phyloP scores from a whole-genome alignment of 179 eudicot species.

The Amaranthus tricolor region DNA sequence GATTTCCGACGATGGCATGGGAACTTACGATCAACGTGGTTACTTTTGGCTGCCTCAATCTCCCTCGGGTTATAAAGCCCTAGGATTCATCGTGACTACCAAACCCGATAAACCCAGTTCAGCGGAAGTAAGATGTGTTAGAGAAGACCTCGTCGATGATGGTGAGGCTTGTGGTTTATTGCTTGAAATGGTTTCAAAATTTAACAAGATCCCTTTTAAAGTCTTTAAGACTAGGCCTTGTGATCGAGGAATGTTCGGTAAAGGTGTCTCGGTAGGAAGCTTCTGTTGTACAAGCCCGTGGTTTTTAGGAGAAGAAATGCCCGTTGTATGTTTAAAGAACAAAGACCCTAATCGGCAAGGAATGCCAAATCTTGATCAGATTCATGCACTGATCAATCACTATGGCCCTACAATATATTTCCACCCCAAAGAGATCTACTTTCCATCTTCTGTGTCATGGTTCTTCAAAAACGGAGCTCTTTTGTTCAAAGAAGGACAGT shows the following conservation, averaged over 20 bases:
- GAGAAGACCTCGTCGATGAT: constrained; percentile 66
- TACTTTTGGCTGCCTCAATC: constrained; percentile 79
- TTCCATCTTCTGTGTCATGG: constrained; percentile 89
- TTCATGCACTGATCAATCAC: constrained; percentile 65
- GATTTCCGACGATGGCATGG: constrained; percentile 62
- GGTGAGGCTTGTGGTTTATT: constrained; percentile 50
- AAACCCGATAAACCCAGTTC: constrained; percentile 52
- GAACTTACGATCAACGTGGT: constrained; percentile 40
- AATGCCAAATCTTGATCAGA: constrained; percentile 79
- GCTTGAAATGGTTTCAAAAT: constrained; percentile 32
- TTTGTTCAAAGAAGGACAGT: constrained; percentile 38
- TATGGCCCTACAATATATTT: constrained; percentile 87
- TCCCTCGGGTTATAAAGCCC: constrained; percentile 77
- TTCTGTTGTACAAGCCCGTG: constrained; percentile 53
- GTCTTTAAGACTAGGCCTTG: constrained; percentile 77
- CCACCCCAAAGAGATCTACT: constrained; percentile 74
- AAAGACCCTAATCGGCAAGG: constrained; percentile 33
- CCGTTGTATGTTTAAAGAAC: constrained; percentile 64
- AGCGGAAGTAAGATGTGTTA: constrained; percentile 65
- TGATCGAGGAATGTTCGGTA: constrained; percentile 58
- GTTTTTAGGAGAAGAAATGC: constrained; percentile 40
- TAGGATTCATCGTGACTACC: constrained; percentile 72
- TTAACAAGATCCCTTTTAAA: constrained; percentile 36
- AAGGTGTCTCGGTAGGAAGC: constrained; percentile 68
- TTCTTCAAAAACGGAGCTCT: constrained; percentile 69